Base-by-base conservation (phyloP, 192 early-diverging fungal genomes). In the Backusella tarrabulga region DNA sequence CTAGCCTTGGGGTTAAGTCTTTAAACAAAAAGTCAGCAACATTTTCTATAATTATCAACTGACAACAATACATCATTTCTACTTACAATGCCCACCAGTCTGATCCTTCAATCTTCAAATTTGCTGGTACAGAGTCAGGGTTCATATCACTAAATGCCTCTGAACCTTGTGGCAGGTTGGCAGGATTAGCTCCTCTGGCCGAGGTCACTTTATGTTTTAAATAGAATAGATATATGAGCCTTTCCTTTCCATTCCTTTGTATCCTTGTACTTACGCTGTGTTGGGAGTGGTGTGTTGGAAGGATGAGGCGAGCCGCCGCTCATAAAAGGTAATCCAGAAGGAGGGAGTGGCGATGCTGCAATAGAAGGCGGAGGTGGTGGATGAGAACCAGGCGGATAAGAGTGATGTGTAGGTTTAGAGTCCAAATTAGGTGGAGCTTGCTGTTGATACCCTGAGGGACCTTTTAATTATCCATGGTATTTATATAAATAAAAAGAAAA, bases 1-100 rank as follows among this genome's bases (percentile, higher is more conserved):
- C 87, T 83, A 14, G 87, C 79, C 78, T 91, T 91, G 3, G 88
- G 89, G 76, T 92, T 93, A 76, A 89, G 90, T 60, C 26, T 60
- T 56, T 56, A 56, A n/a, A 23, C 23, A 56, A 9, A 8, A 19
- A n/a, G 46, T 21, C 34, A 71, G 12, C n/a, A 32, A 29, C 11
- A 14, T 67, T n/a, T 80, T 66, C 41, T n/a, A 34, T 6, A n/a
- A 4, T 6, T 34, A 34, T 3, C 35, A 70, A n/a, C 9, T 26
- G 21, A 34, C 42, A 44, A 44, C 42, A 50, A 50, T 50, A n/a
- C 32, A 36, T 6, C 6, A 11, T 40, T 40, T 40, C 38, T 11
- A 41, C 36, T 75, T 85, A 89, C 88, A 96, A 89, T 23, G 93
- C 95, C 83, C 93, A 91, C 95, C 95, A 97, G 86, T 97, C 96